Percentiles rank a stretch among this genome's conserved stretches.
phyloP scores from a whole-genome alignment of 2,329 filamentous ascomycete genomes.

The Arachnomyces sp. region DNA sequence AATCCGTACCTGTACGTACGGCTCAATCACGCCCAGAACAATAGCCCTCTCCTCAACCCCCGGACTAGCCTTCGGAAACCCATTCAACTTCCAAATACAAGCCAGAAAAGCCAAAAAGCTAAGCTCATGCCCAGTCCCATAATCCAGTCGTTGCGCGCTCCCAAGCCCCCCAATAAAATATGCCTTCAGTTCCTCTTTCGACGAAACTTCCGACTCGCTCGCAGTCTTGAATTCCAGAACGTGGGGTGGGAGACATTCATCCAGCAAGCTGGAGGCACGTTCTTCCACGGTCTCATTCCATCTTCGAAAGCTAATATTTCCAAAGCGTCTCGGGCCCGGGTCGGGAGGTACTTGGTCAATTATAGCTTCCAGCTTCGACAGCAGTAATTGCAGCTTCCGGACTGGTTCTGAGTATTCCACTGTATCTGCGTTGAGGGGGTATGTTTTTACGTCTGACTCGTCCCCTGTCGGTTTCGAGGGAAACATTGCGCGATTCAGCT shows the following conservation, averaged over 20 bases:
- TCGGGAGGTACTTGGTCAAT: constrained; percentile 76
- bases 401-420: constrained; percentile 50
- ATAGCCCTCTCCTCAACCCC: constrained; percentile 65
- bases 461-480: constrained; percentile 47
- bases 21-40: constrained; percentile 73
- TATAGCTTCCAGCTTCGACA: constrained; percentile 56
- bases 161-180: constrained; percentile 86
- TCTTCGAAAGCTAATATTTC: constrained; percentile 79
- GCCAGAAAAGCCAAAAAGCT: constrained; percentile 90
- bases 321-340: constrained; percentile 77
- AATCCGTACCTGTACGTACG: constrained; percentile 45
- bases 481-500: constrained; percentile 81
- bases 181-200: constrained; percentile 59
- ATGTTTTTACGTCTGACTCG: constrained; percentile 40
- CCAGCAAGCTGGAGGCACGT: constrained; percentile 48
- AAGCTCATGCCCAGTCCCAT: constrained; percentile 91
- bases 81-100: constrained; percentile 81
- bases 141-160: constrained; percentile 81
- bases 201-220: constrained; percentile 26
- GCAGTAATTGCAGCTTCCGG: constrained; percentile 54
- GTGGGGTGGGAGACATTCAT: constrained; percentile 45
- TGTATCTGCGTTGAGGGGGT: constrained; percentile 36
- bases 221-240: constrained; percentile 31
- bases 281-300: constrained; percentile 68
- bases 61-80: constrained; percentile 52